Evolutionary conservation across 495 filamentous ascomycete genomes (phyloP).

Genomic region (Xylaria acuta): DNA sequence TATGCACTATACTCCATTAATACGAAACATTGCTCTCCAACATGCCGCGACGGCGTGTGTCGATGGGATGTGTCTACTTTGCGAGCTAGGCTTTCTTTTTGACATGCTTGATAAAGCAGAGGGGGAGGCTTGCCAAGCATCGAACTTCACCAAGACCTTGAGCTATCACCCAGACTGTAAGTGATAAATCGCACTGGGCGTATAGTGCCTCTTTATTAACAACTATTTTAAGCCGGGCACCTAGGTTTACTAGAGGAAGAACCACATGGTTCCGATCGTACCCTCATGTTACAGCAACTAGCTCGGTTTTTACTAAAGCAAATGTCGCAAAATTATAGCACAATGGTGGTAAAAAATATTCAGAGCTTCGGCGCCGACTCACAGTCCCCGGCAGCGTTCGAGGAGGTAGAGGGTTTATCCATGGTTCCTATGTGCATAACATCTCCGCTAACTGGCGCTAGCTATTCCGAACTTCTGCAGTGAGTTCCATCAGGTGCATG

Average conservation of each 20-base stretch:
- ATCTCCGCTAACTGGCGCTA: slow-evolving; percentile 22
- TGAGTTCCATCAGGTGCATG: slow-evolving; percentile 74
- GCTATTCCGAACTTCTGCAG: slow-evolving; percentile 49
- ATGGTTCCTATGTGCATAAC: not conserved
- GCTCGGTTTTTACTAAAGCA: slow-evolving; percentile 79
- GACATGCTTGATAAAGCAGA: slow-evolving; percentile 98
- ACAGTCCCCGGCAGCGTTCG: slow-evolving; percentile 30
- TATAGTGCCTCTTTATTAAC: slow-evolving; percentile 26
- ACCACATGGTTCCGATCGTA: slow-evolving; percentile 65
- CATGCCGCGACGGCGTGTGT: slow-evolving; percentile 86
- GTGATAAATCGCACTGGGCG: not conserved
- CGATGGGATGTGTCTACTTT: slow-evolving; percentile 82
- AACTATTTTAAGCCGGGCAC: slow-evolving; percentile 57
- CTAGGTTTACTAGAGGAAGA: slow-evolving; percentile 85
- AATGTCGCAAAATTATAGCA: slow-evolving; percentile 71
- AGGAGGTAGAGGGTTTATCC: slow-evolving; percentile 34
- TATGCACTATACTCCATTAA: slow-evolving; percentile 83
- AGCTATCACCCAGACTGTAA: slow-evolving; percentile 74
- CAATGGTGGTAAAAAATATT: slow-evolving; percentile 59
- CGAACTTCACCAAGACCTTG: slow-evolving; percentile 90
- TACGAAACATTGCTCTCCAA: slow-evolving; percentile 88
- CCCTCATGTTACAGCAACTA: slow-evolving; percentile 75
- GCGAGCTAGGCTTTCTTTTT: slow-evolving; percentile 93
- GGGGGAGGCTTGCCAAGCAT: slow-evolving; percentile 94
- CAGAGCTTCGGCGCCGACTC: slow-evolving; percentile 29